These are phyloP conservation scores for Trichoderma endophyticum DNA, from an alignment of 2,329 filamentous ascomycete species.

Conservation along the genomic window DNA sequence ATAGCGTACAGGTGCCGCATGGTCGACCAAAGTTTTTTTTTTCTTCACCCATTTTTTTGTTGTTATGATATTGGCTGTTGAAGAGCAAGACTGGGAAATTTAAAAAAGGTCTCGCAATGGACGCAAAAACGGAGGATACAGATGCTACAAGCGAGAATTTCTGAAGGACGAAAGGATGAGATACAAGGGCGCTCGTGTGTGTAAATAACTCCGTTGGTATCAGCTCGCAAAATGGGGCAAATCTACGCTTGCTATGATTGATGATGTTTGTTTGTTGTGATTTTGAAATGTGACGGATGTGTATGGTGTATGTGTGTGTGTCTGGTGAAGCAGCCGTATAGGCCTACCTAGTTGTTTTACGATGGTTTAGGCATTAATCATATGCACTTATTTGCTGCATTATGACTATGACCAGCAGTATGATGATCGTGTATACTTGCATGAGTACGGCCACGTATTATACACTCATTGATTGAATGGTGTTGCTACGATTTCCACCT, in stretches of 20 bases:
- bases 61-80: background rate
- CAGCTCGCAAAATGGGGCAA: constrained; percentile 1
- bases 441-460: background rate
- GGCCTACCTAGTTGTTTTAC: too few species aligned
- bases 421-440: background rate
- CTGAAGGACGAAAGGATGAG: background rate
- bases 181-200: background rate
- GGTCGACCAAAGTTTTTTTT: background rate
- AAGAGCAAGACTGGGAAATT: background rate
- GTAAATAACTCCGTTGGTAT: constrained; percentile 12
- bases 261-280: background rate
- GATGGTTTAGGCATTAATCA: too few species aligned
- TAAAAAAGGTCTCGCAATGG: background rate
- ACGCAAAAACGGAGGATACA: constrained; percentile 4
- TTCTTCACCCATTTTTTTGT: background rate
- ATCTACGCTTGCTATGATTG: constrained; percentile 1
- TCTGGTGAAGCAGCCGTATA: background rate
- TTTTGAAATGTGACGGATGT: background rate
- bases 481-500: background rate
- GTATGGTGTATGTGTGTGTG: background rate
- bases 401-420: background rate
- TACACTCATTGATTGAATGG: background rate
- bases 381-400: background rate
- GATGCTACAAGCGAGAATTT: background rate
- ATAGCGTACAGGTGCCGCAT: background rate